phyloP scores from a whole-genome alignment of 495 filamentous ascomycete genomes.

The Lasiosphaeria miniovina region DNA sequence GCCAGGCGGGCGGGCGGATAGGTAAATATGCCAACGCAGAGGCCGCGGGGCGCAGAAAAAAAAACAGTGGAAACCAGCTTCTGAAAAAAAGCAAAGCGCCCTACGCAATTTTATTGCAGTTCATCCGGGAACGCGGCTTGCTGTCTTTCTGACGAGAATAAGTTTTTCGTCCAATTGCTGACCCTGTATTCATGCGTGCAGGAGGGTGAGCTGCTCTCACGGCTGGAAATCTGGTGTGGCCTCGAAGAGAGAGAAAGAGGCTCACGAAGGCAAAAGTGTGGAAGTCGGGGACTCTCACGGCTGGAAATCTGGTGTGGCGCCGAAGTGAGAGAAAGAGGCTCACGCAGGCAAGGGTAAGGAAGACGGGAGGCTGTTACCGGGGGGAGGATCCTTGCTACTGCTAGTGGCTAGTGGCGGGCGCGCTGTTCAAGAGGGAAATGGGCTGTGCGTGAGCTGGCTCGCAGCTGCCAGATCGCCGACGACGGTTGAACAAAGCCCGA shows the following conservation, averaged over 20 bases:
- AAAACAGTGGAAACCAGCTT: neutral
- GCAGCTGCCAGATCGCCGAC: constrained; percentile 1
- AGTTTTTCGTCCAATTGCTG: neutral
- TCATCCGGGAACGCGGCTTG: neutral
- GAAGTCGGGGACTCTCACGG: no score
- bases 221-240: neutral
- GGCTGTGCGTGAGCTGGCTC: neutral
- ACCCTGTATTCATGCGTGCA: neutral
- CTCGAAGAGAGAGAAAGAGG: neutral
- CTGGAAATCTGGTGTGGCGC: no score
- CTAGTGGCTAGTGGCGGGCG: neutral
- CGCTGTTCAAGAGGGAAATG: neutral
- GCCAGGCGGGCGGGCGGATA: constrained; percentile 2
- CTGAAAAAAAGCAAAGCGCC: neutral
- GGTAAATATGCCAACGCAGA: constrained; percentile 1
- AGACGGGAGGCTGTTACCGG: neutral
- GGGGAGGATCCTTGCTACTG: neutral
- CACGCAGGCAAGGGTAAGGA: no score
- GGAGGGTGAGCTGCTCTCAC: neutral
- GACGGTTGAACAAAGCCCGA: neutral
- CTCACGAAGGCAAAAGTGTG: neutral
- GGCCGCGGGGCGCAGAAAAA: neutral
- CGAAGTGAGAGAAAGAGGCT: no score
- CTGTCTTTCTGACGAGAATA: neutral
- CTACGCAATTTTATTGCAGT: neutral